Percentiles rank a stretch among this genome's conserved stretches.
Conservation (phyloP, 345 rosid genomes). For the Alliaria petiolata region DNA sequence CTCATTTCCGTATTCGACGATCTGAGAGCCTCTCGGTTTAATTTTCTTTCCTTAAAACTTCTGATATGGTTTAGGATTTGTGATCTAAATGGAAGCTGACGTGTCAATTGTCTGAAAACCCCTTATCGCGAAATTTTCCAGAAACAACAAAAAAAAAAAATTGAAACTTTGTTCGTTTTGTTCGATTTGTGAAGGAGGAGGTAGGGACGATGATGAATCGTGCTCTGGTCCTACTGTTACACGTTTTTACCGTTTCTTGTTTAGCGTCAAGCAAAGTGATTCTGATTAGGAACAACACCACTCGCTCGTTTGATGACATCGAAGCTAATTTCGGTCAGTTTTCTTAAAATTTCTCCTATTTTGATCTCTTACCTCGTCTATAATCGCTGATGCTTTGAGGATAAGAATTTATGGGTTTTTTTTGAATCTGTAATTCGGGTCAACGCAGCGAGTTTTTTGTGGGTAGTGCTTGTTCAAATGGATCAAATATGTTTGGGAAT, state of each 20-base stretch:
- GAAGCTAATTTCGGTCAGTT: conserved; percentile 84
- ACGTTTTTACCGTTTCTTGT: conserved; percentile 30
- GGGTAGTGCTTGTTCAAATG: background rate
- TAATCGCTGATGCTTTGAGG: background rate
- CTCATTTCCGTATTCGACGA: background rate
- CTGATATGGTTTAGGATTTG: conserved; percentile 22
- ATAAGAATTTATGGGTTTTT: background rate
- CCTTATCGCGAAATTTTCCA: conserved; percentile 30
- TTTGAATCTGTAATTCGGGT: background rate
- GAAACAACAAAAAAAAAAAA: background rate
- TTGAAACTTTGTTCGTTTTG: background rate
- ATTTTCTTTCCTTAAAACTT: background rate
- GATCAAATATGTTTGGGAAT: background rate
- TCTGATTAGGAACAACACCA: conserved; percentile 53
- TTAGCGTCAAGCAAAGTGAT: conserved; percentile 54
- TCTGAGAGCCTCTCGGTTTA: conserved; percentile 10
- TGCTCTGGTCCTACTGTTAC: conserved; percentile 36
- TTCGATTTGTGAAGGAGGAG: conserved; percentile 15
- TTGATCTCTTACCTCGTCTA: background rate
- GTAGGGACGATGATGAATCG: conserved; percentile 29
- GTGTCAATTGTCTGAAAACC: conserved; percentile 48
- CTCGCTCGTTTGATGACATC: conserved; percentile 68
- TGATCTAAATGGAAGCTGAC: conserved; percentile 78
- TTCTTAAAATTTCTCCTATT: background rate
- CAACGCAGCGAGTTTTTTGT: background rate